Percentiles rank a stretch among this genome's conserved stretches.
Conservation (phyloP, 23 red algal genomes). For the Agarophyton chilense region DNA sequence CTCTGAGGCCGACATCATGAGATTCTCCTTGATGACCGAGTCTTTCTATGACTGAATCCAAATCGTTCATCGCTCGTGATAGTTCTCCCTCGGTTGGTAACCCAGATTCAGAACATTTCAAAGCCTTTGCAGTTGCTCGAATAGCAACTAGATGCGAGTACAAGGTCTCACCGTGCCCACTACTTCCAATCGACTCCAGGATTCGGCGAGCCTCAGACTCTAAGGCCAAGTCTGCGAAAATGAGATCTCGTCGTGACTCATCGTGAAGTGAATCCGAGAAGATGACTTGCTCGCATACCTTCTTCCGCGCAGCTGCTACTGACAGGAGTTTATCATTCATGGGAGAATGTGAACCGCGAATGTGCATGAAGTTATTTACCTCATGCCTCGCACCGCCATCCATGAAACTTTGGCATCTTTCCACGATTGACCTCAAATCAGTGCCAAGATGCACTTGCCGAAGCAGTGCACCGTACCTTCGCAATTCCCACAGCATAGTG, state of each 20-base stretch:
- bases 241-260: constrained; percentile 63
- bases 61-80: constrained; percentile 61
- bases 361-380: constrained; percentile 75
- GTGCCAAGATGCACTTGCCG: constrained; percentile 89
- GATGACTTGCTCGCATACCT: constrained; percentile 57
- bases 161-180: constrained; percentile 72
- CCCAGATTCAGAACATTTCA: constrained; percentile 63
- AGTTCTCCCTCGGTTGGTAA: constrained; percentile 64
- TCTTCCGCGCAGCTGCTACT: constrained; percentile 46
- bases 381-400: constrained; percentile 42
- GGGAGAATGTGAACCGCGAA: constrained; percentile 14
- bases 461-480: constrained; percentile 72
- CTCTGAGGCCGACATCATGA: constrained; percentile 83
- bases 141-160: constrained; percentile 71
- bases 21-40: constrained; percentile 76
- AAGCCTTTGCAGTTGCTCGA: constrained; percentile 34
- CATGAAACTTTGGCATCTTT: constrained; percentile 68
- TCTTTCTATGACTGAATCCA: constrained; percentile 57
- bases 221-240: constrained; percentile 87
- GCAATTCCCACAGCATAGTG: constrained; percentile 75
- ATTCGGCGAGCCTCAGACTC: constrained; percentile 72
- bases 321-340: constrained; percentile 63
- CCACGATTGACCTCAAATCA: constrained; percentile 82
- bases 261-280: constrained; percentile 60
- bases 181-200: constrained; percentile 57